Evolutionary conservation across 2,329 filamentous ascomycete genomes (phyloP).

Genomic region (Scedosporium boydii): DNA sequence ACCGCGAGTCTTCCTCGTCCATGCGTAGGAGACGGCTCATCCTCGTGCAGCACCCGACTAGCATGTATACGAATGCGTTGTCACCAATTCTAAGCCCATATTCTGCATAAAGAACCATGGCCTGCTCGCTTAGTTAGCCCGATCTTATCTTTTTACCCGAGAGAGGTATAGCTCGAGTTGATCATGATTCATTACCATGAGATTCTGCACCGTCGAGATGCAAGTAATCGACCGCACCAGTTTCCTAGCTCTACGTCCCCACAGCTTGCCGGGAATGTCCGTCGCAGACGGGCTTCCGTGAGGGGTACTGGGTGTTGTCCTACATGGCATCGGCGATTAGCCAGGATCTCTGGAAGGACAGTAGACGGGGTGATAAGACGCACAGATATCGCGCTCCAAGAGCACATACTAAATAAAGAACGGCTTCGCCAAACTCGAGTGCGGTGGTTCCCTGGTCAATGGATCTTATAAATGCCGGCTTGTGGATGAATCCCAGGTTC

Average conservation of each 20-base stretch:
- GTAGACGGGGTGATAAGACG: not conserved
- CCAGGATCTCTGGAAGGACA: too few relatives aligned
- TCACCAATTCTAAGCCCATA: conserved; percentile 29
- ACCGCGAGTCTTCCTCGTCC: conserved; percentile 23
- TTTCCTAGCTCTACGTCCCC: conserved; percentile 27
- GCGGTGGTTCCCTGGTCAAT: conserved; percentile 24
- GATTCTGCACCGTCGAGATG: conserved; percentile 26
- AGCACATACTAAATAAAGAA: conserved; percentile 26
- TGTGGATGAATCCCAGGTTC: conserved; percentile 30
- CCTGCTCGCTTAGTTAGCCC: conserved; percentile 16
- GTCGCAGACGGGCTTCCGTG: conserved; percentile 13
- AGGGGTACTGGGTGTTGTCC: not conserved
- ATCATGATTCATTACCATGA: conserved; percentile 22
- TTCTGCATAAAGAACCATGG: conserved; percentile 27
- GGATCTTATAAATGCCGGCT: conserved; percentile 27
- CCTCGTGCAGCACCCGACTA: conserved; percentile 29
- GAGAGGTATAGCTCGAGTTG: not conserved
- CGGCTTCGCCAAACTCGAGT: conserved; percentile 24
- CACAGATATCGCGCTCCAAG: conserved; percentile 19
- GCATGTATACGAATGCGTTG: conserved; percentile 29
- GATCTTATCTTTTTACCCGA: not conserved
- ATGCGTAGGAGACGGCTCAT: conserved; percentile 32
- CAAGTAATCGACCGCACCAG: conserved; percentile 27
- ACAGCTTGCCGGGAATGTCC: conserved; percentile 22
- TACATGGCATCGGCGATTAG: not conserved